Base-by-base conservation (phyloP, 495 filamentous ascomycete genomes). In the Penicillium lagena region DNA sequence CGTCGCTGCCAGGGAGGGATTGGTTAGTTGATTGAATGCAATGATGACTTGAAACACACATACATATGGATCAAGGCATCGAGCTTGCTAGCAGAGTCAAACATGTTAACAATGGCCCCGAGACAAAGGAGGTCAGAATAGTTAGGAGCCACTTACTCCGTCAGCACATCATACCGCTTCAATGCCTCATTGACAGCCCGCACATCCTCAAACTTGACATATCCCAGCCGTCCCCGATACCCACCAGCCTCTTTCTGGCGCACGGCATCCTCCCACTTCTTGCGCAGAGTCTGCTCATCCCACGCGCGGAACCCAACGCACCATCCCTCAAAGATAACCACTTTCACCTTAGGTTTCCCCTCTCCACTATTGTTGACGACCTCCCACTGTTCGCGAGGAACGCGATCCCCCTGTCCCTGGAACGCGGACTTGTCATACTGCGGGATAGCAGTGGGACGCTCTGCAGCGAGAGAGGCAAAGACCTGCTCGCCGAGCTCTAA, bases 311-410 rank as follows among this genome's bases (percentile, higher is more conserved):
- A 96, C 1, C 90, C 91, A 29, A 95, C 83, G 64, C 86, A 75
- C 91, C 91, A 97, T 12, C 91, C 91, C 58, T 97, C 91, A 44
- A 97, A 82, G 36, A 97, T 78, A 1, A 96, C 72, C 12, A 73
- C 56, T 45, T 81, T 70, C 22, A 87, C 64, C 32, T 62, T 22
- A 3, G 22, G 22, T 22, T 22, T 68, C 11, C 66, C 46, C 40
- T 71, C 64, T 1, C 64, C 73, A 9, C 75, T 73, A 12, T 46
- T 55, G 64, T 89, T 89, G 17, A 87, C 77, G 1, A 58, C 58
- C 37, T 73, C 55, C 87, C 88, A 95, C 37, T 72, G 47, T 4
- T 55, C 64, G 31, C 70, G 60, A 0, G 81, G 77, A 2, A 78
- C 64, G 12, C 90, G 84, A 64, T 96, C 91, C 7, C 93, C 93